These are phyloP conservation scores for Monilinia aucupariae DNA, from an alignment of 2,329 filamentous ascomycete genomes.

Conservation along the genomic window DNA sequence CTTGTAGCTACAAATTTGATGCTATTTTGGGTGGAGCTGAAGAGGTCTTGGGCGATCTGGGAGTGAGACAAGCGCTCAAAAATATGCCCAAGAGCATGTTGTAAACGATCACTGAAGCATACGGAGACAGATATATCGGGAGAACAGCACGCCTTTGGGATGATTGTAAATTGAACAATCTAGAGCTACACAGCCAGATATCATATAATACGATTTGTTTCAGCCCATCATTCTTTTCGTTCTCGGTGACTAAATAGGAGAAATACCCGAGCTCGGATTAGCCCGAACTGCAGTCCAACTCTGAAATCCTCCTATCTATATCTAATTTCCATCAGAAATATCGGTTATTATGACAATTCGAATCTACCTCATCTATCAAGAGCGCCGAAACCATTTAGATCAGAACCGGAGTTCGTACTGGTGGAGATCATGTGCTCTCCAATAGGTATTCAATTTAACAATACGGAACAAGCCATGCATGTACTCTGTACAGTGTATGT, in stretches of 20 bases:
- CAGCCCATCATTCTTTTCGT: not conserved
- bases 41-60: constrained; percentile 74
- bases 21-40: constrained; percentile 75
- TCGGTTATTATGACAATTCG: not conserved
- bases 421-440: too few relatives aligned
- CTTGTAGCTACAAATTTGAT: constrained; percentile 57
- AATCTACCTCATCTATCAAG: not conserved
- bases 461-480: not conserved
- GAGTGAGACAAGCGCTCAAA: constrained; percentile 77
- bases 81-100: constrained; percentile 80
- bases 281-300: not conserved
- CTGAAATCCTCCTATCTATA: not conserved
- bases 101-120: constrained; percentile 38
- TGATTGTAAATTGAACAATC: not conserved
- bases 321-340: too few relatives aligned
- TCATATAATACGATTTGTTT: not conserved
- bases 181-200: not conserved
- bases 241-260: not conserved
- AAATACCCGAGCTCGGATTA: not conserved
- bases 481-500: too few relatives aligned
- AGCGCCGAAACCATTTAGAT: too few relatives aligned
- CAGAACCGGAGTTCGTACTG: not conserved
- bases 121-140: too few relatives aligned
- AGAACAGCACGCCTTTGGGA: not conserved
- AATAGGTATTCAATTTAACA: not conserved